Percentiles rank a stretch among this genome's conserved stretches.
phyloP scores from a whole-genome alignment of 2,329 filamentous ascomycete genomes.

The Epichloe typhina region DNA sequence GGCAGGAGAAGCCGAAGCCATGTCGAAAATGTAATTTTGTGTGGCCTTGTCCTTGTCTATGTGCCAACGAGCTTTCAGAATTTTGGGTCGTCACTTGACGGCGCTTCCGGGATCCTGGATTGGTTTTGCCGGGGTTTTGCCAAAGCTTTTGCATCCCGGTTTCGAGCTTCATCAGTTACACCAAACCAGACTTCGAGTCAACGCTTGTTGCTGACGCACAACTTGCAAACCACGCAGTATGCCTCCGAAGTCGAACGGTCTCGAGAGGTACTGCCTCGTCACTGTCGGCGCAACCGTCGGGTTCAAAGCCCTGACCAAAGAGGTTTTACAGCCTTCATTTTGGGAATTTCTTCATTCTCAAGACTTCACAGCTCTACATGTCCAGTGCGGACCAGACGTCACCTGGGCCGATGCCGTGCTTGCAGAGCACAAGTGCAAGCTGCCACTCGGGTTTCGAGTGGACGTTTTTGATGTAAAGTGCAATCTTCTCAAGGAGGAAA shows the following conservation, averaged over 20 bases:
- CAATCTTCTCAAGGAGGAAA: slow-evolving; percentile 29
- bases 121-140: slow-evolving; percentile 3
- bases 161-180: too few species aligned
- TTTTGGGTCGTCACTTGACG: slow-evolving; percentile 9
- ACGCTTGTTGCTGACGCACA: not conserved
- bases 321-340: slow-evolving; percentile 50
- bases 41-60: not conserved
- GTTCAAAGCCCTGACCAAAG: slow-evolving; percentile 58
- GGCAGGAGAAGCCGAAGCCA: slow-evolving; percentile 26
- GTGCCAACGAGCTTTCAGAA: slow-evolving; percentile 16
- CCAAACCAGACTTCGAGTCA: not conserved
- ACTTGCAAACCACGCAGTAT: slow-evolving; percentile 1
- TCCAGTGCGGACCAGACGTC: slow-evolving; percentile 71
- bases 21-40: slow-evolving; percentile 8
- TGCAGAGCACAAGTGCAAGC: slow-evolving; percentile 8
- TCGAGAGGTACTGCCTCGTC: slow-evolving; percentile 52
- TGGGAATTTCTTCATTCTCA: slow-evolving; percentile 43
- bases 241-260: not conserved
- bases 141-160: not conserved
- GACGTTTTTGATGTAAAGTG: slow-evolving; percentile 20
- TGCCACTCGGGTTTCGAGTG: slow-evolving; percentile 15
- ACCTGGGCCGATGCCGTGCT: slow-evolving; percentile 17
- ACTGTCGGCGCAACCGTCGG: slow-evolving; percentile 87
- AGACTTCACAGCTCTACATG: slow-evolving; percentile 56
- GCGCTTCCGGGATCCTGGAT: not conserved